Evolutionary conservation across 371 early-diverging fungal genomes (phyloP).

Genomic region (Rhizopus stolonifer): DNA sequence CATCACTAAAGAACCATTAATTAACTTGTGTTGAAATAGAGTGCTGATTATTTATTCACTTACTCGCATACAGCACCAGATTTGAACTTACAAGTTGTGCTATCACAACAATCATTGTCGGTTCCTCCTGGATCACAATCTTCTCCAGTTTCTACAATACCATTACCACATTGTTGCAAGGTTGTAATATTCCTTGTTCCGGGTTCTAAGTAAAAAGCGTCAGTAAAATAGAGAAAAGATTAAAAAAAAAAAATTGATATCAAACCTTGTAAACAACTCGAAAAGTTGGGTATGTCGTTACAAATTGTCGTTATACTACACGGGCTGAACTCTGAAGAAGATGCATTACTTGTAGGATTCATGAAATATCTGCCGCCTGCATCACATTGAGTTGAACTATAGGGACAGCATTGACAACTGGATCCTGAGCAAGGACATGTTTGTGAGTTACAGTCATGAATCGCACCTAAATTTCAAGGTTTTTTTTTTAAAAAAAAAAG

Average conservation of each 20-base stretch:
- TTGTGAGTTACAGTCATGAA: constrained; percentile 68
- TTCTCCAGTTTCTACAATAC: constrained; percentile 87
- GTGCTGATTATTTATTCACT: too few species aligned
- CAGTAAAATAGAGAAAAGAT: too few species aligned
- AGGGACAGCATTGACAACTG: constrained; percentile 71
- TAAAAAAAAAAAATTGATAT: too few species aligned
- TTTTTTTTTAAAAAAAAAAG: too few species aligned
- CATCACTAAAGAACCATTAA: too few species aligned
- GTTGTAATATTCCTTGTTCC: constrained; percentile 47
- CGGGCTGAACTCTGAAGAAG: constrained; percentile 73
- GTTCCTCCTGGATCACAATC: constrained; percentile 91
- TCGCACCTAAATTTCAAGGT: constrained; percentile 40
- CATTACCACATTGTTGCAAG: constrained; percentile 90
- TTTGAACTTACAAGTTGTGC: constrained; percentile 79
- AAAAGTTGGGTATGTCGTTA: constrained; percentile 38
- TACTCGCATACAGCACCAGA: constrained; percentile 76
- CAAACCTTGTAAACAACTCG: constrained; percentile 60
- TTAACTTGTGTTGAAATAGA: too few species aligned
- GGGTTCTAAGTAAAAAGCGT: constrained; percentile 50
- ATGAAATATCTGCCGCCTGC: constrained; percentile 80
- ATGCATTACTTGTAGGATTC: constrained; percentile 83
- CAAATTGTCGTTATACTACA: constrained; percentile 83
- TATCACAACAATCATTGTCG: constrained; percentile 80
- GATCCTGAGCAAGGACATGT: constrained; percentile 58
- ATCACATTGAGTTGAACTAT: constrained; percentile 71